Evolutionary conservation across 345 rosid genomes (phyloP).

Genomic region (Eucalyptus erythrocorys): DNA sequence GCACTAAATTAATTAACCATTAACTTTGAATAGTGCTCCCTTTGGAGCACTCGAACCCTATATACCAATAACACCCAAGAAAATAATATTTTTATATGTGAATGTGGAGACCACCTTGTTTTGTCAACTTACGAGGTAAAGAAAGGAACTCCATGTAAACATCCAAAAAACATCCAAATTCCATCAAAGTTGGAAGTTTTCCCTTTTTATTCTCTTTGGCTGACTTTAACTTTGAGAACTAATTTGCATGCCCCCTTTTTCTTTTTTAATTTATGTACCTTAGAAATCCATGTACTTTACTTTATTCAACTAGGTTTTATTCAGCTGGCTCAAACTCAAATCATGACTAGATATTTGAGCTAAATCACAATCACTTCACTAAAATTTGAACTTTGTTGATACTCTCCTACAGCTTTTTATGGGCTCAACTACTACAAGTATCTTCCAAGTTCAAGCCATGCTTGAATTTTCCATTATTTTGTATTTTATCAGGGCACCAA

Average conservation of each 20-base stretch:
- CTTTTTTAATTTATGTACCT: background rate
- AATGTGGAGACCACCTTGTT: no score
- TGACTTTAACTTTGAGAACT: background rate
- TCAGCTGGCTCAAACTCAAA: background rate
- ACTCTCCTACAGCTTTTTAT: background rate
- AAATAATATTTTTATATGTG: no score
- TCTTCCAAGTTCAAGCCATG: background rate
- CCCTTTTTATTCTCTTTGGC: no score
- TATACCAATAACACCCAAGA: no score
- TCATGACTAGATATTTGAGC: background rate
- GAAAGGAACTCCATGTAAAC: no score
- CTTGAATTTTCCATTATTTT: background rate
- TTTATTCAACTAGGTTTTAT: no score
- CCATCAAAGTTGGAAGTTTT: no score
- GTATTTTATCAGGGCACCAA: background rate
- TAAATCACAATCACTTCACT: background rate
- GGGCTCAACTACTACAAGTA: background rate
- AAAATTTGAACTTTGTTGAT: fast-evolving
- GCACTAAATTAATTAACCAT: no score
- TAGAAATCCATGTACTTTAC: background rate
- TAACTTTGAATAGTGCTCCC: no score
- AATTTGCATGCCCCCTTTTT: background rate
- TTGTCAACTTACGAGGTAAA: no score
- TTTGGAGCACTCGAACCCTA: no score
- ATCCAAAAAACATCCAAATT: no score